Conservation (phyloP, 2,329 filamentous ascomycete genomes). For the Colletotrichum magnum region DNA sequence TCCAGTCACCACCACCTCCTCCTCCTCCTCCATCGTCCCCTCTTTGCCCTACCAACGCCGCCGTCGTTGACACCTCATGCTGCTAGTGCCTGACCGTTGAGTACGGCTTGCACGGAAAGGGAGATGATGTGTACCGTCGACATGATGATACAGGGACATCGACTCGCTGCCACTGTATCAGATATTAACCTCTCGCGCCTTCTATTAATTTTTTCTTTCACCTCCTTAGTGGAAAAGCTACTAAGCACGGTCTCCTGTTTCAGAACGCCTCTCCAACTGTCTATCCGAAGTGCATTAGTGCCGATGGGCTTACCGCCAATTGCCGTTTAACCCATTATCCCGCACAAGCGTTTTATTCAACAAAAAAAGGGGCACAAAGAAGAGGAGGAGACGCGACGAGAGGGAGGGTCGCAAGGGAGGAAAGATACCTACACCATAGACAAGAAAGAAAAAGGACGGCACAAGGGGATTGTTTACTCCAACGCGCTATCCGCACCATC, state of each 20-base stretch:
- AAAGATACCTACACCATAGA: background rate
- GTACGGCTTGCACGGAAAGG: background rate
- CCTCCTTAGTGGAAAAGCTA: conserved; percentile 12
- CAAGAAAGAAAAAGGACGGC: background rate
- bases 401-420: background rate
- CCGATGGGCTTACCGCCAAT: conserved; percentile 25
- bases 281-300: conserved; percentile 25
- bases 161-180: background rate
- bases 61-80: background rate
- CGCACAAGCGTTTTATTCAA: conserved; percentile 4
- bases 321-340: conserved; percentile 17
- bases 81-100: conserved; percentile 16
- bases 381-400: background rate
- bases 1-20: background rate
- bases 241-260: conserved; percentile 33
- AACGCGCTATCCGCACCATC: too few relatives aligned
- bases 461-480: conserved; percentile 18
- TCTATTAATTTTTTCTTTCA: background rate
- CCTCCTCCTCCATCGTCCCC: background rate
- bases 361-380: conserved; percentile 1
- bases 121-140: conserved; percentile 1
- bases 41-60: too few relatives aligned
- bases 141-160: background rate
- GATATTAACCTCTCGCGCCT: background rate
- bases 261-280: conserved; percentile 18